Percentiles rank a stretch among this genome's conserved stretches.
Conservation (phyloP, 1,284 basidiomycete species). For the Fomitopsis schrenkii region DNA sequence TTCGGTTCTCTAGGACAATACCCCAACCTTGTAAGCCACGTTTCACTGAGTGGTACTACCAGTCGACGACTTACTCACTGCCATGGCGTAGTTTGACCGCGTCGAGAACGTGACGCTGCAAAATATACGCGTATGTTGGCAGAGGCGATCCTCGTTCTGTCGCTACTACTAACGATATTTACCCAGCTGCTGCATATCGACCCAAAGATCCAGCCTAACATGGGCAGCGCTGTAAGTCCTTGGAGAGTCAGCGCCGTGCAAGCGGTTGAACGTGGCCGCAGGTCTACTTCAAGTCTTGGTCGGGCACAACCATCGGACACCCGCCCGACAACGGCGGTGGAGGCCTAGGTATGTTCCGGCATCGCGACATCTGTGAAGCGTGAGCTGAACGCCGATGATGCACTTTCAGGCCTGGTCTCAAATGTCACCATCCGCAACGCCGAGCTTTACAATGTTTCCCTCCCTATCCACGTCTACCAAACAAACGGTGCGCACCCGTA, state of each 20-base stretch:
- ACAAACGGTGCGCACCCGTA: conserved; percentile 48
- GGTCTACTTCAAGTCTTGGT: conserved; percentile 66
- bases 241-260: neutral
- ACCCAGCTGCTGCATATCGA: conserved; percentile 43
- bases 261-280: conserved; percentile 15
- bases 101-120: conserved; percentile 52
- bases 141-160: neutral
- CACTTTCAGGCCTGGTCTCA: conserved; percentile 39
- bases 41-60: too few species aligned
- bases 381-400: neutral
- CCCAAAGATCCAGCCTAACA: conserved; percentile 48
- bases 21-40: conserved; percentile 38
- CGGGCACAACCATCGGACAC: conserved; percentile 45
- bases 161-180: neutral
- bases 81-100: conserved; percentile 39
- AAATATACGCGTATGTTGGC: conserved; percentile 37
- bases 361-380: too few species aligned
- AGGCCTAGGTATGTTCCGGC: conserved; percentile 38
- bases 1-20: conserved; percentile 65
- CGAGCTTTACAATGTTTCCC: conserved; percentile 40
- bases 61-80: neutral
- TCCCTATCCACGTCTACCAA: conserved; percentile 47
- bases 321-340: conserved; percentile 65
- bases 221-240: conserved; percentile 30
- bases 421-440: conserved; percentile 48